phyloP scores from a whole-genome alignment of 2,329 filamentous ascomycete genomes.

The Exophiala dermatitidis region DNA sequence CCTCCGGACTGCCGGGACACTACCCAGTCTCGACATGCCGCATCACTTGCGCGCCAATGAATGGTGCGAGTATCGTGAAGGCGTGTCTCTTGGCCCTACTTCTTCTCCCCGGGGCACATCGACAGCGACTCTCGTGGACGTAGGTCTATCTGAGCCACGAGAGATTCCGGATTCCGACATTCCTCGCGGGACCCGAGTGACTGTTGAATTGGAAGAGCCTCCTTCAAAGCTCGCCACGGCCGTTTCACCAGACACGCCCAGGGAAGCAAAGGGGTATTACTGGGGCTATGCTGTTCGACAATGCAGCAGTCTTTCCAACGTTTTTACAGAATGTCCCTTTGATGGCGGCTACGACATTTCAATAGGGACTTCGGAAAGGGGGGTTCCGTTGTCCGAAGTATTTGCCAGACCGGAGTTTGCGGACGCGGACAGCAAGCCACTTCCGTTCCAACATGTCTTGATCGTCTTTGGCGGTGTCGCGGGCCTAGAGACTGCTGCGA shows the following conservation, averaged over 20 bases:
- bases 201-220: slow-evolving; percentile 48
- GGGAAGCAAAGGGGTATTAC: slow-evolving; percentile 72
- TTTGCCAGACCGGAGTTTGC: slow-evolving; percentile 34
- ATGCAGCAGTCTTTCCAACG: slow-evolving; percentile 57
- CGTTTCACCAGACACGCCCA: slow-evolving; percentile 60
- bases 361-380: slow-evolving; percentile 76
- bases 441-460: slow-evolving; percentile 58
- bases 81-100: slow-evolving; percentile 52
- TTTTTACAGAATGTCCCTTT: slow-evolving; percentile 70
- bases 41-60: slow-evolving; percentile 71
- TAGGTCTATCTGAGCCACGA: slow-evolving; percentile 43
- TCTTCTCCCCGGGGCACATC: slow-evolving; percentile 50
- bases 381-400: slow-evolving; percentile 42
- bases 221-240: slow-evolving; percentile 45
- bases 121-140: slow-evolving; percentile 47
- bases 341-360: slow-evolving; percentile 74
- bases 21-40: slow-evolving; percentile 76
- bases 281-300: slow-evolving; percentile 73
- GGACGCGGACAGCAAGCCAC: slow-evolving; percentile 22
- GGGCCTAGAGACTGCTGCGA: slow-evolving; percentile 68
- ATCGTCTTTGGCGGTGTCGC: slow-evolving; percentile 75
- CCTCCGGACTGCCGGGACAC: slow-evolving; percentile 61
- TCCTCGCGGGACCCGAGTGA: slow-evolving; percentile 65
- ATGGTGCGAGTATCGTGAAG: slow-evolving; percentile 73
- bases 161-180: slow-evolving; percentile 52